A percentile compares a stretch with the other conserved stretches of the same genome.
These are phyloP conservation scores for Trichoderma lentiforme DNA, from an alignment of 2,329 filamentous ascomycete species.

Conservation along the genomic window DNA sequence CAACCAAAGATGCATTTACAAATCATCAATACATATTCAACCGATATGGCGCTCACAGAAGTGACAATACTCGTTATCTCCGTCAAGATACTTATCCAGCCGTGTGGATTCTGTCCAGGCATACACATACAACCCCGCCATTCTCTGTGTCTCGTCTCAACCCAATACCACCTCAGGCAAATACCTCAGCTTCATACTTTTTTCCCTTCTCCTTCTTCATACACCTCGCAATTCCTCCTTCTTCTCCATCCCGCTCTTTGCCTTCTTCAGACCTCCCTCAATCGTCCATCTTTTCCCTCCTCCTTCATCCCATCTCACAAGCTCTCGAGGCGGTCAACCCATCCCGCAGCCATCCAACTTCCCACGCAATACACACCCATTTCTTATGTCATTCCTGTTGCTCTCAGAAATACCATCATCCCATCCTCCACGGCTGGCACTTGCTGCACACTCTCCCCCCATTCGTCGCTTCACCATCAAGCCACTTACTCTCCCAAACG, in stretches of 20 bases:
- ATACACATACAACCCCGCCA: neutral
- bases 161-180: neutral
- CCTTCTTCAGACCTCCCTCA: neutral
- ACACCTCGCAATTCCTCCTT: neutral
- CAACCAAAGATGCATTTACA: neutral
- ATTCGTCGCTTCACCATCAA: neutral
- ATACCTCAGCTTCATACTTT: neutral
- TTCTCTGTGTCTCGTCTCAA: neutral
- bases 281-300: neutral
- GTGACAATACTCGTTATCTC: too few relatives aligned
- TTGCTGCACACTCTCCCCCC: neutral
- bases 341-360: neutral
- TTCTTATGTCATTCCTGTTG: slow-evolving; percentile 14
- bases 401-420: neutral
- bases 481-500: neutral
- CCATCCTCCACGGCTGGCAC: neutral
- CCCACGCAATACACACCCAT: neutral
- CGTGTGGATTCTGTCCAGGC: neutral
- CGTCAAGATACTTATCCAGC: neutral
- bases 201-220: neutral
- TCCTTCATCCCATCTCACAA: neutral
- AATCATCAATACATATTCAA: neutral
- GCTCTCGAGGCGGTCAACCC: neutral
- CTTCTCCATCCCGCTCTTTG: neutral
- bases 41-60: neutral